These are phyloP conservation scores for Diplogelasinospora grovesii DNA, from an alignment of 495 filamentous ascomycete species.

Conservation along the genomic window DNA sequence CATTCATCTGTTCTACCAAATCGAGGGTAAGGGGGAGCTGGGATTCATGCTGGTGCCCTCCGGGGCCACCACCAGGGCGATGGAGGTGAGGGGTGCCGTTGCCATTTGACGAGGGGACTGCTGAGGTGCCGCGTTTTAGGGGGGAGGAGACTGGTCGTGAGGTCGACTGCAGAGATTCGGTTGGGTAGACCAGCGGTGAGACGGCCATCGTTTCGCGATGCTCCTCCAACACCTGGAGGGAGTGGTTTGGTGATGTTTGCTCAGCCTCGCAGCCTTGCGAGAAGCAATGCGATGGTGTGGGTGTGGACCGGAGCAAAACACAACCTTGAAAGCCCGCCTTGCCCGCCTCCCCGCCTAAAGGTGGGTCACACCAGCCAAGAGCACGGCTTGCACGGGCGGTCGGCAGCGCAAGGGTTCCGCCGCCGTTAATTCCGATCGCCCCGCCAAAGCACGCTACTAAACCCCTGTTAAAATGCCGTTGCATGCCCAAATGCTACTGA, in stretches of 20 bases:
- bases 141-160: constrained; percentile 10
- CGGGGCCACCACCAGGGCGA: constrained; percentile 14
- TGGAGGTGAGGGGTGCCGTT: constrained; percentile 20
- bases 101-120: constrained; percentile 14
- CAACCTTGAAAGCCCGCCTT: background rate
- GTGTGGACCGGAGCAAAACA: background rate
- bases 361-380: too few species aligned
- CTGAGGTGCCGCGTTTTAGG: constrained; percentile 19
- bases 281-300: background rate
- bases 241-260: background rate
- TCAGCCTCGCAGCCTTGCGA: constrained; percentile 6
- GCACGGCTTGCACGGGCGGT: too few species aligned
- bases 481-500: too few species aligned
- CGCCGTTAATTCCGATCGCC: too few species aligned
- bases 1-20: constrained; percentile 81
- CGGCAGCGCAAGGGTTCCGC: too few species aligned
- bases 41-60: constrained; percentile 1
- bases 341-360: too few species aligned
- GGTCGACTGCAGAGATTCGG: constrained; percentile 12
- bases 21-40: constrained; percentile 38
- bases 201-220: constrained; percentile 40
- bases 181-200: constrained; percentile 21
- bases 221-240: constrained; percentile 1
- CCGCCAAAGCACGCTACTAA: too few species aligned
- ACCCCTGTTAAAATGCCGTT: too few species aligned